These are phyloP conservation scores for Salinomyces thailandicus DNA, from an alignment of 2,329 filamentous ascomycete species.

Conservation along the genomic window DNA sequence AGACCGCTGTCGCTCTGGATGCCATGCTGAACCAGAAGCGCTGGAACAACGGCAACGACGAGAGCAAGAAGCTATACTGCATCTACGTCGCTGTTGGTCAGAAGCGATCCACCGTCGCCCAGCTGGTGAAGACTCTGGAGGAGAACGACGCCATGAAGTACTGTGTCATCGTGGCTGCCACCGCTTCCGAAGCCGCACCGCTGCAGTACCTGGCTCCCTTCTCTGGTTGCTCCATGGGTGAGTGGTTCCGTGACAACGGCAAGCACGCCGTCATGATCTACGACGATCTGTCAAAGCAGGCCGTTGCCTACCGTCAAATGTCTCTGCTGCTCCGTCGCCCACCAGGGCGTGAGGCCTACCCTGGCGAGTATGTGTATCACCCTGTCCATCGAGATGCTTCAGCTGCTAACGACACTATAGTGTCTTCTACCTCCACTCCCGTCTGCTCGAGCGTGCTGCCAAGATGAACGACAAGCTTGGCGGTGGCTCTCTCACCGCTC, in stretches of 20 bases:
- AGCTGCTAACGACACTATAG: slow-evolving; percentile 24
- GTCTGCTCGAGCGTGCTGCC: slow-evolving; percentile 97
- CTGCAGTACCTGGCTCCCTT: slow-evolving; percentile 92
- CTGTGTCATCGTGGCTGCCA: slow-evolving; percentile 84
- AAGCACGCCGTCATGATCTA: slow-evolving; percentile 84
- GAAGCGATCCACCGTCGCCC: slow-evolving; percentile 98
- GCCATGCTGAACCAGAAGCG: slow-evolving; percentile 99
- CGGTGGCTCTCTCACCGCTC: slow-evolving; percentile 90
- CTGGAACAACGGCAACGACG: slow-evolving; percentile 81
- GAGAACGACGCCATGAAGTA: slow-evolving; percentile 99
- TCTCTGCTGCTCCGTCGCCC: slow-evolving; percentile 94
- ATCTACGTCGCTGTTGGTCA: slow-evolving; percentile 98
- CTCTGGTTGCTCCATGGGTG: slow-evolving; percentile 51
- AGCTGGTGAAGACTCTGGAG: slow-evolving; percentile 99
- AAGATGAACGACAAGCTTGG: slow-evolving; percentile 92
- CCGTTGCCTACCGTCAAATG: slow-evolving; percentile 70
- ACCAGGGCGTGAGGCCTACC: slow-evolving; percentile 97
- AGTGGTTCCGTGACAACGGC: slow-evolving; percentile 73
- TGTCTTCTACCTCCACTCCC: slow-evolving; percentile 98
- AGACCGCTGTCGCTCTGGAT: slow-evolving; percentile 97
- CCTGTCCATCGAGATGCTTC: slow-evolving; percentile 1
- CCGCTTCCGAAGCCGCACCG: slow-evolving; percentile 81
- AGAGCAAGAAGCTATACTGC: slow-evolving; percentile 98
- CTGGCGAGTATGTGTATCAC: slow-evolving; percentile 63
- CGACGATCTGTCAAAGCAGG: slow-evolving; percentile 97